Base-by-base conservation (phyloP, 2,329 filamentous ascomycete species). In the Nemania bipapillata region DNA sequence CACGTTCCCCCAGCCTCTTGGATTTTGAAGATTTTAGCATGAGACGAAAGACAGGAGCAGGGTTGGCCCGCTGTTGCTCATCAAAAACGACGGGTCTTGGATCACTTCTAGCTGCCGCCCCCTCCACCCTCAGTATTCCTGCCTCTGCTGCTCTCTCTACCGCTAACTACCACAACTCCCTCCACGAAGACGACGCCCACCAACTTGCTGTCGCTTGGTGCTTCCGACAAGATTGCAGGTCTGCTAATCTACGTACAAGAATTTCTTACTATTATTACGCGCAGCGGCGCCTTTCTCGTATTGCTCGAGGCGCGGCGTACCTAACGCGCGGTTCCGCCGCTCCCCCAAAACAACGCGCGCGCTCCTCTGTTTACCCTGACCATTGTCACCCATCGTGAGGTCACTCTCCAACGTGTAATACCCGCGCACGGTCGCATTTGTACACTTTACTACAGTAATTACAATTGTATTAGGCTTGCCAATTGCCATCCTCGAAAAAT, bases 311-410 rank as follows among this genome's bases (percentile, higher is more conserved):
- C 70, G 71, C 71, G 70, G 62, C 67, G 66, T 70, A 70, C 61
- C 63, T 61, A 62, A 69, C 74, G 74, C 75, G 75, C 70, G 72
- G 71, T 72, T 72, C 71, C 66, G 64, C 58, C 69, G 63, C 35
- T 69, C 28, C 70, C 71, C 72, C 74, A 73, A 75, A 74, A 76
- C 68, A 70, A 72, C 70, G 74, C 76, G 74, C 68, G 74, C 75
- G 71, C 72, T 73, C 72, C 69, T 70, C 73, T 77, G 75, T 76
- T 77, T 77, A 76, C 65, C 63, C 64, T 69, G 69, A 62, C 70
- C 62, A 53, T 59, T 55, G 65, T 65, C 70, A 28, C 63, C 50
- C 63, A 63, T 56, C 56, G 53, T 30, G 37, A 20, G 17, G 54
- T 53, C 61, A 55, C 32, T 40, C 47, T 22, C 26, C 50, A 47